A percentile compares a stretch with the other conserved stretches of the same genome.
Evolutionary conservation across 129 eudicot species (phyloP).

Genomic region (Escallonia herrerae): DNA sequence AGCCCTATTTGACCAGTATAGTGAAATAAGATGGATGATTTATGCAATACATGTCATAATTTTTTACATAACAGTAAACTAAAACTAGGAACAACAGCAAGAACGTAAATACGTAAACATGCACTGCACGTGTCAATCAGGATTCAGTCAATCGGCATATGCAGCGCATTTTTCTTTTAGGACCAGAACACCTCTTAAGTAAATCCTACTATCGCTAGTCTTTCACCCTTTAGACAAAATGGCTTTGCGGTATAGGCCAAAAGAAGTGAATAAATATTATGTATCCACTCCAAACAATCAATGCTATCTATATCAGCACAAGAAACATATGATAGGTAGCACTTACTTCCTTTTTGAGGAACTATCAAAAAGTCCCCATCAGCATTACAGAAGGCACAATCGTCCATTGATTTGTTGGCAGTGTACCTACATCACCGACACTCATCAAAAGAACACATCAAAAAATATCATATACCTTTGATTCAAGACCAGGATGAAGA

Average conservation of each 20-base stretch:
- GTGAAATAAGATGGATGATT: not conserved
- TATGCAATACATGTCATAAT: not conserved
- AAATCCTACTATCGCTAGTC: no score
- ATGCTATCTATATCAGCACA: no score
- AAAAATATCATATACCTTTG: not conserved
- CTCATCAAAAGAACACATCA: not conserved
- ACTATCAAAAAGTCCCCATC: conserved; percentile 97
- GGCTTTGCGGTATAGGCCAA: no score
- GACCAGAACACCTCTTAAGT: no score
- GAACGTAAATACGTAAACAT: no score
- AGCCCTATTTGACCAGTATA: conserved; percentile 60
- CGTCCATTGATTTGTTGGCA: conserved; percentile 89
- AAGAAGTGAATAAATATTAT: no score
- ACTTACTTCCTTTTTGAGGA: conserved; percentile 97
- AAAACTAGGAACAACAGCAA: not conserved
- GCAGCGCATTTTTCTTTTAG: no score
- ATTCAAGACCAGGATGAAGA: conserved; percentile 4
- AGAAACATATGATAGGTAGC: not conserved
- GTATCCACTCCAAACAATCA: no score
- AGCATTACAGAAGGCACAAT: conserved; percentile 93
- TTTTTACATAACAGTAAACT: not conserved
- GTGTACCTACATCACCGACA: conserved; percentile 49
- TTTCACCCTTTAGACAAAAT: no score
- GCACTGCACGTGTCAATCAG: no score
- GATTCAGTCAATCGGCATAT: no score